Evolutionary conservation across 1,139 yeast species (phyloP), one percentile per base, ranked within the genome.

Genomic region (Geotrichum phurueaensis): DNA sequence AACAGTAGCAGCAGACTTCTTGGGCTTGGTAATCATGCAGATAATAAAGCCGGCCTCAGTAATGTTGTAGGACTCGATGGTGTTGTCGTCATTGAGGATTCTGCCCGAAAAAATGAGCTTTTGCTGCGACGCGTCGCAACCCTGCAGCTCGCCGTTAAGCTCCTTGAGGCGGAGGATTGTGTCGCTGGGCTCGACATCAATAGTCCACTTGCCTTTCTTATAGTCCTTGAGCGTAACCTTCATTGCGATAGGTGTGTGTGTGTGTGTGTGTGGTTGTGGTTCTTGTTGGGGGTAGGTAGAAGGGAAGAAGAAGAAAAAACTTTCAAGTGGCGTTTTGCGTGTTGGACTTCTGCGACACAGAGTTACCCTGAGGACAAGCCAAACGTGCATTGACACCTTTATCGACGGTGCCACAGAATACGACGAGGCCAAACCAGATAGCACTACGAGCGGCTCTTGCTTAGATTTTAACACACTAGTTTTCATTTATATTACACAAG

Each of bases 81-180:
- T 80, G 71, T 89, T 87, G 60, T 83, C 91, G 76, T 94, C 96
- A 69, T 84, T 90, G 62, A 94, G 82, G 53, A 94, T 95, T 72
- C 91, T 91, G 47, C 96, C 96, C 1, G 97, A 90, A 74, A 87
- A 94, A 62, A 95, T 96, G 70, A 94, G 83, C 76, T 92, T 94
- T 73, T 94, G 85, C 71, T 87, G 94, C 6, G 83, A 75, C 2
- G 84, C 82, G 45, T 87, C 96, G 69, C 91, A 85, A 18, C 82
- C 84, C 67, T 88, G 86, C 62, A 81, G 78, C 47, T 79, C 75
- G 10, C 92, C 95, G 60, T 94, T 80, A 67, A 84, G 83, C 69
- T 85, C 87, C 75, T 94, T 94, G 53, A 87, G 84, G 49, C 84
- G 79, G 39, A 81, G 77, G 45, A 92, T 83, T 1, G 89, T 81